phyloP scores from a whole-genome alignment of 2,329 filamentous ascomycete genomes.

The Septoria petroselini region DNA sequence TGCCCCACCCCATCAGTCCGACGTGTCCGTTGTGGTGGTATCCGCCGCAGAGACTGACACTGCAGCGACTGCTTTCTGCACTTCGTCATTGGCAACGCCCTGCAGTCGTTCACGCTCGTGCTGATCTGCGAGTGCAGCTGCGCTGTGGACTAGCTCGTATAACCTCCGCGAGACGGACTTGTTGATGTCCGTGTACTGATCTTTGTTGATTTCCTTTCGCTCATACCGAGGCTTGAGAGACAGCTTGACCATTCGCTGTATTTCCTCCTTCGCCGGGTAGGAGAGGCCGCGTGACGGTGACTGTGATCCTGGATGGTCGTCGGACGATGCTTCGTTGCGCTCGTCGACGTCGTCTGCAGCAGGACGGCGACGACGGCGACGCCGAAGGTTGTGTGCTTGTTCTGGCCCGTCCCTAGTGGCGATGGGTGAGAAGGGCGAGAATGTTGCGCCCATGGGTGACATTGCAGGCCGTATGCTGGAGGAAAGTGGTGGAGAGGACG shows the following conservation, averaged over 20 bases:
- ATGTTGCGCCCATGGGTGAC: slow-evolving; percentile 62
- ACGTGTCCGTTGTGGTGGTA: slow-evolving; percentile 9
- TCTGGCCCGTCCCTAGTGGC: slow-evolving; percentile 30
- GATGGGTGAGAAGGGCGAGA: slow-evolving; percentile 61
- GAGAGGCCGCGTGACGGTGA: slow-evolving; percentile 55
- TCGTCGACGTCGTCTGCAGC: slow-evolving; percentile 29
- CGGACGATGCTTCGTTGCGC: slow-evolving; percentile 24
- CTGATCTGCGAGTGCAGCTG: slow-evolving; percentile 57
- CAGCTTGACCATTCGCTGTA: slow-evolving; percentile 81
- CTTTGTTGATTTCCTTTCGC: slow-evolving; percentile 73
- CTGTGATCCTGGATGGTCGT: slow-evolving; percentile 20
- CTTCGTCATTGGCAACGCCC: slow-evolving; percentile 72
- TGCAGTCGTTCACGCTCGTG: slow-evolving; percentile 69
- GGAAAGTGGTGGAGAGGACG: slow-evolving; percentile 67
- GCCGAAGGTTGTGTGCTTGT: slow-evolving; percentile 5
- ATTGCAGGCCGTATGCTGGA: slow-evolving; percentile 71
- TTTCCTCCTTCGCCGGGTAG: slow-evolving; percentile 78
- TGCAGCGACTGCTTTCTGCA: slow-evolving; percentile 64
- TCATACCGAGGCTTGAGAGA: slow-evolving; percentile 81
- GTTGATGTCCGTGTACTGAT: slow-evolving; percentile 91
- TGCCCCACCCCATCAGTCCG: slow-evolving; percentile 5
- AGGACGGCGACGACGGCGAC: slow-evolving; percentile 27
- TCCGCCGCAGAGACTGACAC: slow-evolving; percentile 24
- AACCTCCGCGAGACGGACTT: slow-evolving; percentile 82
- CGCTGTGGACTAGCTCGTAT: slow-evolving; percentile 64